Conservation (phyloP, 1,284 basidiomycete species). For the Trametes sp. region DNA sequence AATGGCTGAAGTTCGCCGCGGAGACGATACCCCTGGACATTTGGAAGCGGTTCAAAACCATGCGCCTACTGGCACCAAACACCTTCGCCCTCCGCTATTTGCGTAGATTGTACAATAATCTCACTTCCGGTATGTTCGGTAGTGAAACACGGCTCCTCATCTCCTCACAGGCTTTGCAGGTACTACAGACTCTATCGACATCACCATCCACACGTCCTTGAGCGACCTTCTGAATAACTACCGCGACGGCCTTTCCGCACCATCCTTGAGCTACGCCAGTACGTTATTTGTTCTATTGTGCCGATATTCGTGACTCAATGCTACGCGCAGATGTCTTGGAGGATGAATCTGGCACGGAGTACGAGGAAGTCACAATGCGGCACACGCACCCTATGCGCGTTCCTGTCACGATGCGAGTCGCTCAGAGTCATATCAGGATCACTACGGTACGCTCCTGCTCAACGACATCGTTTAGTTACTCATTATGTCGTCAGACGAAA, state of each 20-base stretch:
- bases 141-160: background rate
- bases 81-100: conserved; percentile 76
- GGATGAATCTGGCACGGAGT: conserved; percentile 58
- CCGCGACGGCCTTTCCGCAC: conserved; percentile 52
- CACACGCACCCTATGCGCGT: conserved; percentile 65
- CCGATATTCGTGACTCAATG: conserved; percentile 9
- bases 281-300: conserved; percentile 26
- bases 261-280: conserved; percentile 64
- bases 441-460: conserved; percentile 58
- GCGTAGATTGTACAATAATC: conserved; percentile 78
- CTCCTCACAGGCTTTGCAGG: conserved; percentile 19
- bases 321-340: conserved; percentile 60
- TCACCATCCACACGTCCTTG: conserved; percentile 37
- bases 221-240: conserved; percentile 64
- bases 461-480: conserved; percentile 16
- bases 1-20: conserved; percentile 83
- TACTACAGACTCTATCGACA: conserved; percentile 27
- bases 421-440: conserved; percentile 70
- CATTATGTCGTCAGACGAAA: conserved; percentile 56
- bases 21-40: conserved; percentile 82
- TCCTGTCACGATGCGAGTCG: conserved; percentile 69
- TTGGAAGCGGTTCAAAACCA: conserved; percentile 59
- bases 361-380: conserved; percentile 69
- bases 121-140: conserved; percentile 70
- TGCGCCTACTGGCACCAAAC: conserved; percentile 86